phyloP scores from a whole-genome alignment of 1,284 basidiomycete genomes.

The Cutaneotrichosporon sp. region DNA sequence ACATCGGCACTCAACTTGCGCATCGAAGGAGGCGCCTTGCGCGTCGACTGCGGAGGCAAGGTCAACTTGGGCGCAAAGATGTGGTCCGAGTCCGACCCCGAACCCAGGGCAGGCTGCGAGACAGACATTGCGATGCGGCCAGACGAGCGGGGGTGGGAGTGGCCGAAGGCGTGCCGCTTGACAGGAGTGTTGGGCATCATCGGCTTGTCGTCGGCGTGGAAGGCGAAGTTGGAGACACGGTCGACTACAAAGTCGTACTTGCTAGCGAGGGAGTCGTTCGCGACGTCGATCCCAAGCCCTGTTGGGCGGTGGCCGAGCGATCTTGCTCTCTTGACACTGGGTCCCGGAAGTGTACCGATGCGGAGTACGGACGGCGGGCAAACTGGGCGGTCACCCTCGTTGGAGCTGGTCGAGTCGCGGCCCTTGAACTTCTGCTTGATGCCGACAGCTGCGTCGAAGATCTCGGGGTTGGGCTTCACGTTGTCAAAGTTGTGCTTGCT shows the following conservation, averaged over 20 bases:
- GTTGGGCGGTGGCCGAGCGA: slow-evolving; percentile 19
- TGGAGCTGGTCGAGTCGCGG: slow-evolving; percentile 42
- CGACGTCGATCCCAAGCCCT: slow-evolving; percentile 33
- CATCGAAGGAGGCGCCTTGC: slow-evolving; percentile 26
- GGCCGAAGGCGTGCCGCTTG: slow-evolving; percentile 48
- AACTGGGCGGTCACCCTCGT: slow-evolving; percentile 19
- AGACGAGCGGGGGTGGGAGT: slow-evolving; percentile 17
- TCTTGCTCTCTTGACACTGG: slow-evolving; percentile 22
- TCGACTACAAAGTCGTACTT: slow-evolving; percentile 50
- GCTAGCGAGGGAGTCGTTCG: slow-evolving; percentile 25
- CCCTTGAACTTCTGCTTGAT: slow-evolving; percentile 53
- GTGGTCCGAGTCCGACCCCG: neutral
- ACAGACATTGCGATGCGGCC: slow-evolving; percentile 21
- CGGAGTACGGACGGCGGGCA: slow-evolving; percentile 27
- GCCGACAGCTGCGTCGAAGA: slow-evolving; percentile 44
- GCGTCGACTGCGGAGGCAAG: slow-evolving; percentile 20
- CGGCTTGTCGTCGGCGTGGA: slow-evolving; percentile 38
- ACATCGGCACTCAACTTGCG: slow-evolving; percentile 18
- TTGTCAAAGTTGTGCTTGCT: slow-evolving; percentile 49
- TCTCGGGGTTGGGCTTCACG: slow-evolving; percentile 53
- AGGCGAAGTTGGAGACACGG: slow-evolving; percentile 33
- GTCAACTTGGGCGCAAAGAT: slow-evolving; percentile 13
- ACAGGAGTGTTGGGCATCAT: slow-evolving; percentile 55
- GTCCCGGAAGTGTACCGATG: slow-evolving; percentile 14
- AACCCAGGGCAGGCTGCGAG: slow-evolving; percentile 20